Evolutionary conservation across 1,284 basidiomycete genomes (phyloP).

Genomic region (Cutaneotrichosporon mucoides): DNA sequence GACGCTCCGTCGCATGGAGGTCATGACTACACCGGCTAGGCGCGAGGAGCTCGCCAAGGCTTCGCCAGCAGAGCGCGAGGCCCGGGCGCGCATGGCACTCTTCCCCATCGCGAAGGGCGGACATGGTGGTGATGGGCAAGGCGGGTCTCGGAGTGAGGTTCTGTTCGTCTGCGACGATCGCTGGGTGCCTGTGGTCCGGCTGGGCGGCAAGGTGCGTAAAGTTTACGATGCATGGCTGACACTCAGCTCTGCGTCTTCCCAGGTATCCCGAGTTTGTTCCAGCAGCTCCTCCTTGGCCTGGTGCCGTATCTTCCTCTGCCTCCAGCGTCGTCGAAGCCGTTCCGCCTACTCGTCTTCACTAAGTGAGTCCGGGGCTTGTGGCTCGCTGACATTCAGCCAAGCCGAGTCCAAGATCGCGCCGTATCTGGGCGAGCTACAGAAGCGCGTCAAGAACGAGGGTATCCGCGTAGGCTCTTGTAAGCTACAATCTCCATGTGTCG

Average conservation of each 20-base stretch:
- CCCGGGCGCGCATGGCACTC: constrained; percentile 74
- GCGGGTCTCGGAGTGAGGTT: constrained; percentile 59
- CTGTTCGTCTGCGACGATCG: constrained; percentile 67
- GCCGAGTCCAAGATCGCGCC: constrained; percentile 87
- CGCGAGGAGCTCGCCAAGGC: constrained; percentile 58
- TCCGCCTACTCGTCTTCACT: constrained; percentile 72
- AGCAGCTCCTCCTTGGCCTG: constrained; percentile 68
- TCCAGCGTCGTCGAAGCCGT: constrained; percentile 63
- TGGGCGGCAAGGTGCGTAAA: constrained; percentile 61
- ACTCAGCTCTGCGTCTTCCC: constrained; percentile 74
- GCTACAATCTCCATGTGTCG: constrained; percentile 14
- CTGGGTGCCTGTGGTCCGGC: constrained; percentile 84
- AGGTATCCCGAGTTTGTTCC: constrained; percentile 82
- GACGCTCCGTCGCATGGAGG: constrained; percentile 71
- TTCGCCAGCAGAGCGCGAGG: constrained; percentile 65
- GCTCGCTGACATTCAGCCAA: constrained; percentile 52
- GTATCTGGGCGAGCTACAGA: constrained; percentile 72
- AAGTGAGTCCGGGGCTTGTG: constrained; percentile 53
- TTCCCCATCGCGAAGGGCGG: constrained; percentile 57
- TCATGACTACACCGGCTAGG: constrained; percentile 56
- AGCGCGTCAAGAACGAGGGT: constrained; percentile 66
- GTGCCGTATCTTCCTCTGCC: constrained; percentile 71
- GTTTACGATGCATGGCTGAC: background rate
- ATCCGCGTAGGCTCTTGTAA: constrained; percentile 74
- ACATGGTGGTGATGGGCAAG: constrained; percentile 32